phyloP scores from a whole-genome alignment of 352 stramenopile genomes.

The Globisporangium iwayamae region DNA sequence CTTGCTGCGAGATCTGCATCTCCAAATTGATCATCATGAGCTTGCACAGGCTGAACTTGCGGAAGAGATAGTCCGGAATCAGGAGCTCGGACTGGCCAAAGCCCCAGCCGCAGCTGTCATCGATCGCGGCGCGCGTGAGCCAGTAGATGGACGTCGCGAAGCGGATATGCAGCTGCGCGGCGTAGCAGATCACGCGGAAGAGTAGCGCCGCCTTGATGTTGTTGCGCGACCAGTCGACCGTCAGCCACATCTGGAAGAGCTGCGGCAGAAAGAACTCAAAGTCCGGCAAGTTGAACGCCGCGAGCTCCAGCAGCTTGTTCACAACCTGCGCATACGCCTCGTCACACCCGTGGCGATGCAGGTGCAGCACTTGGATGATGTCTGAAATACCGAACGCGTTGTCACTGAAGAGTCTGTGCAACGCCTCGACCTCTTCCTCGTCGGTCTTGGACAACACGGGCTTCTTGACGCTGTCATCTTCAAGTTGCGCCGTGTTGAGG shows the following conservation, averaged over 20 bases:
- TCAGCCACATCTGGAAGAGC: conserved; percentile 83
- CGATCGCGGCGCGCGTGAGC: conserved; percentile 68
- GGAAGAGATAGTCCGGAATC: conserved; percentile 71
- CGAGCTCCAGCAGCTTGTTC: conserved; percentile 68
- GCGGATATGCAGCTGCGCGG: conserved; percentile 69
- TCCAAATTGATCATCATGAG: conserved; percentile 79
- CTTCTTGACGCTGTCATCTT: conserved; percentile 24
- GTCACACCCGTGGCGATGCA: conserved; percentile 72
- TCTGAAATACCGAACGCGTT: conserved; percentile 66
- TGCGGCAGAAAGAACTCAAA: conserved; percentile 86
- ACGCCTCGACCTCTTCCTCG: conserved; percentile 59
- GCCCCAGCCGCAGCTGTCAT: conserved; percentile 77
- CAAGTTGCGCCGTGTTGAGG: conserved; percentile 45
- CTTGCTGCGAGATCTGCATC: conserved; percentile 63
- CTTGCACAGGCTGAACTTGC: conserved; percentile 81
- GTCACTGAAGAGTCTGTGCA: conserved; percentile 49
- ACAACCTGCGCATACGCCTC: conserved; percentile 68
- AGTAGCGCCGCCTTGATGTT: conserved; percentile 74
- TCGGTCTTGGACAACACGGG: conserved; percentile 39
- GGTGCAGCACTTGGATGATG: conserved; percentile 77
- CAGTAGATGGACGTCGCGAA: conserved; percentile 81
- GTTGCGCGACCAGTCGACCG: conserved; percentile 70
- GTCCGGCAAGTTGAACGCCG: conserved; percentile 56
- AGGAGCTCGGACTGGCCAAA: conserved; percentile 76
- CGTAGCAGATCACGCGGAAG: conserved; percentile 69